Evolutionary conservation across 768 basidiomycete genomes (phyloP), one percentile per base, ranked within the genome.

Genomic region (Macrolepiota fuliginosa): DNA sequence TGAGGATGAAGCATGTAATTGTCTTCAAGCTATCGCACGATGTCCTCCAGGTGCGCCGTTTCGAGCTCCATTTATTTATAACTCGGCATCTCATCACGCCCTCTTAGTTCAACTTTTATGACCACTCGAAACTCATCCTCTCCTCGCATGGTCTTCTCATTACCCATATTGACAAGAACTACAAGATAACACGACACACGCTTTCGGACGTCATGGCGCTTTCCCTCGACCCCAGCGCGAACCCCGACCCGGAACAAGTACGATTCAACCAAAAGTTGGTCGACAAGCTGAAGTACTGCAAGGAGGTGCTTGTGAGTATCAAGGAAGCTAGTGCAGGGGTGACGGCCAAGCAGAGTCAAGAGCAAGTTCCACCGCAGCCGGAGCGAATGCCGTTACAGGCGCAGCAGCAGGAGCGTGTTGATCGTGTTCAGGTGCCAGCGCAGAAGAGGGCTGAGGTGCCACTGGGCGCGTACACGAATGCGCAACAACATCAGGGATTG

Each of bases 21-120:
- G 89, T 98, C 35, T 99, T 99, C 81, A 90, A 94, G 81, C 75
- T 98, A 74, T 95, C 92, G 73, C 94, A 97, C 69, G 95, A 96
- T 68, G 88, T 94, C 58, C 74, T 98, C n/a, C 96, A 98, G 86
- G 95, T 92, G 61, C 49, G 82, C 64, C 57, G 54, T n/a, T 42
- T 32, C 12, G 12, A 24, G 22, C 39, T 54, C 25, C n/a, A 54
- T 12, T 25, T 32, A 2, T 51, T 46, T 47, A 45, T 61, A 15
- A 50, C 15, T 6, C 32, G 29, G 4, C 25, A 58, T 45, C 24
- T 60, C 15, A 47, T 19, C 29, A 36, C 58, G 62, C 50, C 29
- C 56, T 25, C 50, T 2, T 71, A 98, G 96, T 98, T 98, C 83
- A 99, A 98, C 79, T 98, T 98, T 73, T 93, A 92, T 73, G 97